Evolutionary conservation across 352 stramenopile species (phyloP).

Genomic region (Phytophthora chlamydospora): DNA sequence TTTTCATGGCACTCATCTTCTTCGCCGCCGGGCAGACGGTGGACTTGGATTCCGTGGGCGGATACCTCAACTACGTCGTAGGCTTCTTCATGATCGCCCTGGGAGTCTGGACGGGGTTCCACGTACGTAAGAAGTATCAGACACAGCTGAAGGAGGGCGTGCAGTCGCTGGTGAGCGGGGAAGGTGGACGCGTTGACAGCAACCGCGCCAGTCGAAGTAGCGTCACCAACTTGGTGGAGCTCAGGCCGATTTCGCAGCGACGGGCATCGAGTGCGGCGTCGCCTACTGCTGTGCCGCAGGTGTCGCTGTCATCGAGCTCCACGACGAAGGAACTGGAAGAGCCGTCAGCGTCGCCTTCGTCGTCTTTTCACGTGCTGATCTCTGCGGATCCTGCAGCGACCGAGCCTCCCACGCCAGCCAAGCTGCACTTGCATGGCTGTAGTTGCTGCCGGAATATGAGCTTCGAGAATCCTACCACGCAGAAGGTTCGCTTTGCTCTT

Average conservation of each 20-base stretch:
- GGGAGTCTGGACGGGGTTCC: slow-evolving; percentile 58
- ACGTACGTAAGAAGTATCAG: slow-evolving; percentile 62
- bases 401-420: slow-evolving; percentile 10
- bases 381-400: slow-evolving; percentile 1
- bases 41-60: slow-evolving; percentile 58
- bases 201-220: slow-evolving; percentile 17
- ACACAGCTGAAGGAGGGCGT: slow-evolving; percentile 46
- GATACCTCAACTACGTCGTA: slow-evolving; percentile 75
- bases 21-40: slow-evolving; percentile 64
- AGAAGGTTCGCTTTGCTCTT: slow-evolving; percentile 27
- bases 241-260: slow-evolving; percentile 26
- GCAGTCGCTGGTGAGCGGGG: slow-evolving; percentile 12
- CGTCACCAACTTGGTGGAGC: slow-evolving; percentile 29
- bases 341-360: slow-evolving; percentile 14
- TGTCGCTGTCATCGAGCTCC: slow-evolving; percentile 4
- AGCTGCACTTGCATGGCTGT: slow-evolving; percentile 21
- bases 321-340: slow-evolving; percentile 17
- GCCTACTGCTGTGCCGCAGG: slow-evolving; percentile 3
- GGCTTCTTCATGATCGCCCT: slow-evolving; percentile 83
- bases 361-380: slow-evolving; percentile 33
- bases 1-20: slow-evolving; percentile 87
- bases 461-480: slow-evolving; percentile 60
- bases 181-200: not conserved
- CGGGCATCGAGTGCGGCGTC: slow-evolving; percentile 18
- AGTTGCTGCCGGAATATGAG: slow-evolving; percentile 42